Evolutionary conservation across 257 asterid genomes (phyloP).

Genomic region (Forsythia viridissima): DNA sequence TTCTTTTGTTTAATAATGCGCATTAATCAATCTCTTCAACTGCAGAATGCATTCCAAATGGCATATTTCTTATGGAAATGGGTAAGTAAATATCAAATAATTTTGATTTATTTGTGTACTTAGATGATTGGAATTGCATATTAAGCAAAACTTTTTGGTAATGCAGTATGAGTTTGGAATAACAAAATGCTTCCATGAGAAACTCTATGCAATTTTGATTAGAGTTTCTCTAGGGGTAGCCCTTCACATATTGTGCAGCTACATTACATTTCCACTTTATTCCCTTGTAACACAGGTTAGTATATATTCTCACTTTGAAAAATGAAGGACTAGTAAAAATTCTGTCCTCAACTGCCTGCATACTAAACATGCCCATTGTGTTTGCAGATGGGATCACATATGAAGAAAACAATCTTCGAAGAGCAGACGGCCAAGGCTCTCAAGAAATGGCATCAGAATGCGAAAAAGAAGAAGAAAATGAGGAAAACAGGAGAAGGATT

Average conservation of each 20-base stretch:
- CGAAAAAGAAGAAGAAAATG: slow-evolving; percentile 45
- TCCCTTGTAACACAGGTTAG: slow-evolving; percentile 65
- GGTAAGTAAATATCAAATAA: slow-evolving; percentile 34
- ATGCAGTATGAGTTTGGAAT: slow-evolving; percentile 69
- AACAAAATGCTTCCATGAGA: slow-evolving; percentile 58
- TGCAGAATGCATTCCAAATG: slow-evolving; percentile 77
- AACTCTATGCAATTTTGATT: slow-evolving; percentile 33
- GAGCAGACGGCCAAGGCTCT: slow-evolving; percentile 69
- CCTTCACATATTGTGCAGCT: slow-evolving; percentile 60
- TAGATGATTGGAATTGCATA: not conserved
- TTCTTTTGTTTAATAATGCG: not conserved
- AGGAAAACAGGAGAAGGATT: slow-evolving; percentile 29
- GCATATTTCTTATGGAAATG: slow-evolving; percentile 72
- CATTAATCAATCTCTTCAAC: not conserved
- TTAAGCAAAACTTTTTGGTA: not conserved
- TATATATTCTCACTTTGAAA: not conserved
- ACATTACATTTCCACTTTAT: slow-evolving; percentile 70
- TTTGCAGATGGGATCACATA: slow-evolving; percentile 62
- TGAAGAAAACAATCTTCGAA: slow-evolving; percentile 65
- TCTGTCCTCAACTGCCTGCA: too few species aligned
- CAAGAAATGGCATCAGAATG: slow-evolving; percentile 62
- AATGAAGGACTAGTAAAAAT: too few species aligned
- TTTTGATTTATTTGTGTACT: not conserved
- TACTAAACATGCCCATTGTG: not conserved
- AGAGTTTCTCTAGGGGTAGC: slow-evolving; percentile 59